Percentiles rank a stretch among this genome's conserved stretches.
Evolutionary conservation across 768 basidiomycete genomes (phyloP).

Genomic region (Mycena venus): DNA sequence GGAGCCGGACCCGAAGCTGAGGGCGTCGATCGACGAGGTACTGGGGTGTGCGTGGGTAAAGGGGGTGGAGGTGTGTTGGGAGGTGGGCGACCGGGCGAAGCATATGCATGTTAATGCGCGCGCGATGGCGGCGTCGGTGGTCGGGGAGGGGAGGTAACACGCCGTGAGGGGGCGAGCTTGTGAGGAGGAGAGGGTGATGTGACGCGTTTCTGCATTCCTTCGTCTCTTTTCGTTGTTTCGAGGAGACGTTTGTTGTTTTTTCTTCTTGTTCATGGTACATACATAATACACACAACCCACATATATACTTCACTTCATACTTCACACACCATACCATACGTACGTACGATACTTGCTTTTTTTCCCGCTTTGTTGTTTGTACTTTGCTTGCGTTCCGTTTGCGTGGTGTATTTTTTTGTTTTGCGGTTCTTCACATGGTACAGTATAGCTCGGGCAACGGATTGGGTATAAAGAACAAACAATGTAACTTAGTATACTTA

Average conservation of each 20-base stretch:
- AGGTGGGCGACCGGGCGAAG: constrained; percentile 64
- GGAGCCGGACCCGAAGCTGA: constrained; percentile 89
- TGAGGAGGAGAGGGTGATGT: background rate
- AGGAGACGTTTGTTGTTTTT: too few relatives aligned
- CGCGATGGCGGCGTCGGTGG: constrained; percentile 67
- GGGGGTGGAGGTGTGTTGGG: constrained; percentile 86
- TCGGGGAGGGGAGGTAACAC: constrained; percentile 35
- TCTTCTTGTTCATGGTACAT: too few relatives aligned
- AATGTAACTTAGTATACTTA: too few relatives aligned
- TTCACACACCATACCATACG: background rate
- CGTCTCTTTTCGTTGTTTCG: too few relatives aligned
- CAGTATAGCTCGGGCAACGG: too few relatives aligned
- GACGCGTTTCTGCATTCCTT: background rate
- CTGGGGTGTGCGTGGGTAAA: constrained; percentile 84
- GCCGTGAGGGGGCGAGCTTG: too few relatives aligned
- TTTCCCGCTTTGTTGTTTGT: too few relatives aligned
- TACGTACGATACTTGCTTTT: background rate
- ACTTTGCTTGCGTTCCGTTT: too few relatives aligned
- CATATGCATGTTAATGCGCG: constrained; percentile 82
- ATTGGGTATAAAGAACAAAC: too few relatives aligned
- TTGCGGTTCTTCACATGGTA: too few relatives aligned
- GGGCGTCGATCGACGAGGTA: constrained; percentile 85
- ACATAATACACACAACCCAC: background rate
- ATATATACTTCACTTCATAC: background rate
- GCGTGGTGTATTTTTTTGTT: too few relatives aligned